Percentiles rank a stretch among this genome's conserved stretches.
These are phyloP conservation scores for Metschnikowia picachoensis DNA, from an alignment of 805 yeast genomes.

Conservation along the genomic window DNA sequence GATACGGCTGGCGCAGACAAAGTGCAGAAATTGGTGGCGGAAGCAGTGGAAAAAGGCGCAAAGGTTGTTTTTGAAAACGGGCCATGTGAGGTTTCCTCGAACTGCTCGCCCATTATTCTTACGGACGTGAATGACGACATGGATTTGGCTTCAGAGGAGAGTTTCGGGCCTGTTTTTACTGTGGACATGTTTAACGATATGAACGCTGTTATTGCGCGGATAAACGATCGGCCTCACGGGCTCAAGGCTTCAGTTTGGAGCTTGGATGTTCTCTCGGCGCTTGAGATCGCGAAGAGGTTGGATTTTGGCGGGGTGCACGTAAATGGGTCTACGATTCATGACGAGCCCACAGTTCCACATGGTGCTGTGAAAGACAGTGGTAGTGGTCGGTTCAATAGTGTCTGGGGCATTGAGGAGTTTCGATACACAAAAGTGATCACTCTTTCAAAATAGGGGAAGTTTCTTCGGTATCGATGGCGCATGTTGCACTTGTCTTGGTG, in stretches of 20 bases:
- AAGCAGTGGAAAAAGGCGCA: slow-evolving; percentile 40
- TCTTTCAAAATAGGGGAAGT: slow-evolving; percentile 5
- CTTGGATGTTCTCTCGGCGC: slow-evolving; percentile 30
- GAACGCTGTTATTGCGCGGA: slow-evolving; percentile 4
- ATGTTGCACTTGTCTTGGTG: no score
- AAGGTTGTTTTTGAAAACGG: slow-evolving; percentile 21
- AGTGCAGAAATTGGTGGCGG: slow-evolving; percentile 25
- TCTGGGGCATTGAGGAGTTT: slow-evolving; percentile 45
- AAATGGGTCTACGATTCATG: slow-evolving; percentile 30
- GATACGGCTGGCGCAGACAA: slow-evolving; percentile 21
- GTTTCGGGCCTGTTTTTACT: slow-evolving; percentile 43
- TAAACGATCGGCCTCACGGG: slow-evolving; percentile 26
- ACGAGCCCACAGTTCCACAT: slow-evolving; percentile 39
- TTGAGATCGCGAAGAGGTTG: slow-evolving; percentile 29
- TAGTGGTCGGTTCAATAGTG: slow-evolving; percentile 34
- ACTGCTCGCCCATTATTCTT: slow-evolving; percentile 29
- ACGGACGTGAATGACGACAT: slow-evolving; percentile 27
- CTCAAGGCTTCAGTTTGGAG: slow-evolving; percentile 44
- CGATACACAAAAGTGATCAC: slow-evolving; percentile 35
- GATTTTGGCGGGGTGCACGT: slow-evolving; percentile 42
- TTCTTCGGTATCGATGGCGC: no score
- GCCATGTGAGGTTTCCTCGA: background rate
- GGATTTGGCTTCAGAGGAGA: slow-evolving; percentile 30
- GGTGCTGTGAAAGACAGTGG: slow-evolving; percentile 44
- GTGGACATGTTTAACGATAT: slow-evolving; percentile 24